Conservation (phyloP, 192 early-diverging fungal genomes). For the Linnemannia exigua region DNA sequence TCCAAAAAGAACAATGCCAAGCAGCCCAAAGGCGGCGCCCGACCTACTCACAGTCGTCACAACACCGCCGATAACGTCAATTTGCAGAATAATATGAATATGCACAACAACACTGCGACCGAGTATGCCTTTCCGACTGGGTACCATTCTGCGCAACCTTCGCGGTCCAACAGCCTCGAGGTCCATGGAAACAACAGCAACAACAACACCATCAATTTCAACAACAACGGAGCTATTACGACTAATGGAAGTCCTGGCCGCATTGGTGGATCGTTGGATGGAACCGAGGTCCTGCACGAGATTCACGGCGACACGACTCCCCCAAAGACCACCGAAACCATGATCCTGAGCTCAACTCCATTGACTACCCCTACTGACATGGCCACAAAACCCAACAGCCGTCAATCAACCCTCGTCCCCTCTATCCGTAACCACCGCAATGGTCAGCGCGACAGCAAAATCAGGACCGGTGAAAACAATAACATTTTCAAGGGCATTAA, state of each 20-base stretch:
- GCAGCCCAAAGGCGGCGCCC: not conserved
- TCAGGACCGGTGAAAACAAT: constrained; percentile 7
- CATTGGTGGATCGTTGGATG: not conserved
- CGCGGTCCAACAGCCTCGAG: constrained; percentile 46
- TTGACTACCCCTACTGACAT: constrained; percentile 33
- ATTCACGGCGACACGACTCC: not conserved
- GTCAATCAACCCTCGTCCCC: constrained; percentile 31
- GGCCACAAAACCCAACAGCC: not conserved
- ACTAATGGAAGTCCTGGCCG: not conserved
- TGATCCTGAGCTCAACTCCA: constrained; percentile 32
- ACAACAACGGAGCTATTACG: not conserved
- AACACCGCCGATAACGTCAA: constrained; percentile 24
- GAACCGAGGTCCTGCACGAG: constrained; percentile 23
- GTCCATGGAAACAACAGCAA: constrained; percentile 5
- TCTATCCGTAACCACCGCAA: not conserved
- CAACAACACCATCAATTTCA: too few species aligned
- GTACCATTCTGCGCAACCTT: constrained; percentile 28
- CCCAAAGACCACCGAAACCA: constrained; percentile 24
- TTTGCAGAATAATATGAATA: not conserved
- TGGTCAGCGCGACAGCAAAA: constrained; percentile 15
- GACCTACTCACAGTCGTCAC: constrained; percentile 39
- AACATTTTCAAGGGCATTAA: constrained; percentile 51
- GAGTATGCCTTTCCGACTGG: constrained; percentile 26
- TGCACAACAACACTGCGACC: not conserved
- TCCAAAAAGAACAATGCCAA: constrained; percentile 53